Evolutionary conservation across 352 stramenopile genomes (phyloP), one percentile per base, ranked within the genome.

Genomic region (Saprolegnia parasitica): DNA sequence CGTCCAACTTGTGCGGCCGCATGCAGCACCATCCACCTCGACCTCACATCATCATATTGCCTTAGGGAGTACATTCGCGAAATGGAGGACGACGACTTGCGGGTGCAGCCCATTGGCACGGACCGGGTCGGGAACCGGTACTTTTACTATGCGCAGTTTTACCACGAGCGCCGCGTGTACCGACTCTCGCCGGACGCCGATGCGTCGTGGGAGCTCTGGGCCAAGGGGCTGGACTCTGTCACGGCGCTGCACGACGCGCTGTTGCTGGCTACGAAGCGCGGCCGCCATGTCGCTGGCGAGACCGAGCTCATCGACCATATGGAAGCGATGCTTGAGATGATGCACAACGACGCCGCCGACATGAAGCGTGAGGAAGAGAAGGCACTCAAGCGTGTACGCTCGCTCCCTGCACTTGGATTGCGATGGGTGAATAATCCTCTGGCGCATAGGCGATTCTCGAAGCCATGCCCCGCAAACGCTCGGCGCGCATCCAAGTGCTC

Each of bases 61-160:
- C n/a, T n/a, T 64, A 93, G 83, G 29, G 83, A 91, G 68, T 88
- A 93, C 72, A 83, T 95, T 70, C 86, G 85, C 8, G 77, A 91
- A 71, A 95, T 95, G 86, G 83, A 95, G 72, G 86, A 95, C 5
- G 86, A 95, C 54, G 86, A 95, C 54, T 74, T 95, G 46, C 79
- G 86, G 21, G 76, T 92, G 9, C 83, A 91, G 58, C 84, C 86
- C 3, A 65, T 95, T 10, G 86, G 86, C 18, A 79, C 81, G 15
- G 86, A 95, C 56, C 86, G 86, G 13, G 78, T 75, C 15, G 86
- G 86, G 13, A 92, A 93, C 40, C 56, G 81, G 10, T 95, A 83
- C 70, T 95, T 85, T 60, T 95, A 91, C 72, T 95, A 92, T 60
- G 83, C 86, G 9, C 84, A 95, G 74, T 95, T 95, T 64, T 95